phyloP scores from a whole-genome alignment of 179 eudicot species.

The Camellia oleifera region DNA sequence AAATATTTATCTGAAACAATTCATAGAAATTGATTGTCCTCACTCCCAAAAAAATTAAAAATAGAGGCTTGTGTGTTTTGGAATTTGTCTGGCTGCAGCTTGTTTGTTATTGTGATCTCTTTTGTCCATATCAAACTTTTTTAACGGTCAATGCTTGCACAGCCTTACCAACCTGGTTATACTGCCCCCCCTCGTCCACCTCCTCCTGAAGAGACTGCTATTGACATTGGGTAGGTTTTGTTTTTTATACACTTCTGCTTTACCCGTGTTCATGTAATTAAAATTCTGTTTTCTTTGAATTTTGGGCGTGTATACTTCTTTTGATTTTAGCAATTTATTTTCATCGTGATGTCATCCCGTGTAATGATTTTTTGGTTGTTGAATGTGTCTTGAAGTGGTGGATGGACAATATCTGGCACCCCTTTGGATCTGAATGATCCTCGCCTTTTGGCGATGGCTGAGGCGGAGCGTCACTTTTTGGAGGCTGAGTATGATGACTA shows the following conservation, averaged over 20 bases:
- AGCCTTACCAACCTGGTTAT: slow-evolving; percentile 63
- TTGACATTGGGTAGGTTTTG: slow-evolving; percentile 55
- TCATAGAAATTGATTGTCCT: not conserved
- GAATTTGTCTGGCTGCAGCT: not conserved
- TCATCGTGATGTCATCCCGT: not conserved
- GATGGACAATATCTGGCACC: slow-evolving; percentile 85
- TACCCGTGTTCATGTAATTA: not conserved
- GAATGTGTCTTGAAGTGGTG: slow-evolving; percentile 50
- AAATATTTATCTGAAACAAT: not conserved
- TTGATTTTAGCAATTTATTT: not conserved
- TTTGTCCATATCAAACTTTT: not conserved
- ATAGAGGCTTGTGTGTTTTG: not conserved
- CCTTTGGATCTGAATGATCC: slow-evolving; percentile 82
- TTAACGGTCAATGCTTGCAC: slow-evolving; percentile 12
- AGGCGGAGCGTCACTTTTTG: slow-evolving; percentile 82
- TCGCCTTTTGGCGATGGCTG: slow-evolving; percentile 77
- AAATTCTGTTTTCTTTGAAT: not conserved
- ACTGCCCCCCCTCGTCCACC: slow-evolving; percentile 66
- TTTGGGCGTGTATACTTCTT: not conserved
- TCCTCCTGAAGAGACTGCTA: slow-evolving; percentile 52
- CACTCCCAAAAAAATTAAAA: not conserved
- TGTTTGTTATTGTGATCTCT: not conserved
- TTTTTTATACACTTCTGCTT: not conserved
- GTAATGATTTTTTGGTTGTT: not conserved
- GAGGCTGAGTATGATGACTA: slow-evolving; percentile 92